Percentiles rank a stretch among this genome's conserved stretches.
phyloP scores from a whole-genome alignment of 306 rosid species.

The Dryas alaskensis region DNA sequence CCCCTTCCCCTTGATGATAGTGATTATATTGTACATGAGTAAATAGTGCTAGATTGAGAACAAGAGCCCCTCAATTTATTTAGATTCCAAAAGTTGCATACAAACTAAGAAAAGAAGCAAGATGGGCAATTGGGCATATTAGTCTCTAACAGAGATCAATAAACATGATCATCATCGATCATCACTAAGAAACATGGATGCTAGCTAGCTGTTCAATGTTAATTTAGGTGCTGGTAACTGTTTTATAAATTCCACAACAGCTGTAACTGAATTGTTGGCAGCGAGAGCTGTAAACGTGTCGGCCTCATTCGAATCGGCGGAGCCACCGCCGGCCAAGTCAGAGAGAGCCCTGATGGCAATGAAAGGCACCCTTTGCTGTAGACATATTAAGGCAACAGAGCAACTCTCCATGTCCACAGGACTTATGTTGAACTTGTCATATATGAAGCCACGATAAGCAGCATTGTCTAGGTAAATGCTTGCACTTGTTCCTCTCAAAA shows the following conservation, averaged over 20 bases:
- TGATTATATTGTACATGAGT: too few relatives aligned
- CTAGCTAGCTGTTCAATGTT: not conserved
- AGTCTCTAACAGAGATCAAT: too few relatives aligned
- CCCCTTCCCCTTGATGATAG: too few relatives aligned
- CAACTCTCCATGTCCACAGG: constrained; percentile 59
- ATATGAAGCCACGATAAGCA: constrained; percentile 46
- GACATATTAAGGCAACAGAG: constrained; percentile 48
- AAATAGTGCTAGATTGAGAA: too few relatives aligned
- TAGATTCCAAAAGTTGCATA: not conserved
- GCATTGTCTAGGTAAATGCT: constrained; percentile 54
- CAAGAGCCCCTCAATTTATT: not conserved
- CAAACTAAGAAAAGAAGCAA: not conserved
- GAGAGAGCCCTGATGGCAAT: constrained; percentile 53
- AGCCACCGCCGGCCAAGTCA: constrained; percentile 51
- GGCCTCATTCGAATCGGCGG: constrained; percentile 49
- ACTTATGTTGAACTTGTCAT: constrained; percentile 42
- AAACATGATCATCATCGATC: not conserved
- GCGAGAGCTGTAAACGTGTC: constrained; percentile 46
- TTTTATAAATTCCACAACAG: constrained; percentile 46
- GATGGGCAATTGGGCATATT: too few relatives aligned
- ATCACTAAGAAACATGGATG: not conserved
- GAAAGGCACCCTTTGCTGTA: constrained; percentile 50
- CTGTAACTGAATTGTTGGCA: constrained; percentile 41
- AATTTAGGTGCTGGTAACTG: constrained; percentile 23
- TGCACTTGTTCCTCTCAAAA: constrained; percentile 44